Conservation (phyloP, 345 rosid genomes). For the Bretschneidera sinensis region DNA sequence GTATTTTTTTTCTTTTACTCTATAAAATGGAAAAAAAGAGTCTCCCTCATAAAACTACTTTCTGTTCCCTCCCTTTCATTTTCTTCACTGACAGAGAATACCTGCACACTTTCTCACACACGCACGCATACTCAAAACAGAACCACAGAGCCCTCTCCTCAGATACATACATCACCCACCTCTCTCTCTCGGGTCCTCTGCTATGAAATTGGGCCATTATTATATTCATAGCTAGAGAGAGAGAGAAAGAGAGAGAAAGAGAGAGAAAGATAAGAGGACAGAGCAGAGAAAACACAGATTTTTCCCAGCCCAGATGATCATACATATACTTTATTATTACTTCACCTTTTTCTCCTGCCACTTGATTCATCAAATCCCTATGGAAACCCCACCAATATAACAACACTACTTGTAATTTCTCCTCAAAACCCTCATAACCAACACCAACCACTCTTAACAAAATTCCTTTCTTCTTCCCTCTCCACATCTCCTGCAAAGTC, state of each 20-base stretch:
- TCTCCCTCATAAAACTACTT: slow-evolving; percentile 26
- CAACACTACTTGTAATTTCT: too few relatives aligned
- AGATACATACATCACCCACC: slow-evolving; percentile 29
- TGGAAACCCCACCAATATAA: slow-evolving; percentile 12
- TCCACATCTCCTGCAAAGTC: background rate
- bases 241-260: background rate
- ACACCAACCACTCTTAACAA: too few relatives aligned
- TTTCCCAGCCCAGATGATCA: slow-evolving; percentile 15
- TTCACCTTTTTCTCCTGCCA: slow-evolving; percentile 14
- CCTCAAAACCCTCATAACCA: too few relatives aligned
- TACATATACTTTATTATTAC: background rate
- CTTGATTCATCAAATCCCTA: slow-evolving; percentile 47
- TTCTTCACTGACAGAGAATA: slow-evolving; percentile 64
- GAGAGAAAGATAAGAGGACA: slow-evolving; percentile 26
- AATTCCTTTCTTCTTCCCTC: too few relatives aligned
- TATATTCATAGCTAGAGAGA: too few relatives aligned
- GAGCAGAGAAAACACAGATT: slow-evolving; percentile 36
- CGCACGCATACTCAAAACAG: slow-evolving; percentile 72
- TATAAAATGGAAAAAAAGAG: too few relatives aligned
- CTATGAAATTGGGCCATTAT: background rate
- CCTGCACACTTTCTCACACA: slow-evolving; percentile 80
- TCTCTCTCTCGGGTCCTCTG: slow-evolving; percentile 12
- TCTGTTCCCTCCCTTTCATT: slow-evolving; percentile 42
- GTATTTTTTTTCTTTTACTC: too few relatives aligned
- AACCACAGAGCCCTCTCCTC: slow-evolving; percentile 23